Conservation (phyloP, 495 filamentous ascomycete genomes). For the Penicillium verhagenii region DNA sequence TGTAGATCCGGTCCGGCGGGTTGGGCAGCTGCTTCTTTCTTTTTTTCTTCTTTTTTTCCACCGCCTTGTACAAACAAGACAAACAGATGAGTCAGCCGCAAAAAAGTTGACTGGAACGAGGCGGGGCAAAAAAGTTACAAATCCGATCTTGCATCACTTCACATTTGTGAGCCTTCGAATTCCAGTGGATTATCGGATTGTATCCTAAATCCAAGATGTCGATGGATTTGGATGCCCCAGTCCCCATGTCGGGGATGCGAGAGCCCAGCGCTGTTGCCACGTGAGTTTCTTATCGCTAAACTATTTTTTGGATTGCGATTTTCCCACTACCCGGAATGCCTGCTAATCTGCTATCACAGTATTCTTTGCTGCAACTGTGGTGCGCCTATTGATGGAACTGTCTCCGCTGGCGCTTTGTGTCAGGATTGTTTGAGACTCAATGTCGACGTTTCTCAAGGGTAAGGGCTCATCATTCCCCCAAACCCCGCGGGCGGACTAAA, state of each 20-base stretch:
- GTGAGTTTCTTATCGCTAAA: slow-evolving; percentile 41
- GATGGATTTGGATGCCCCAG: slow-evolving; percentile 70
- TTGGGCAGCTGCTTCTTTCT: background rate
- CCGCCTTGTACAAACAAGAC: slow-evolving; percentile 28
- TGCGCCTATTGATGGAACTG: slow-evolving; percentile 88
- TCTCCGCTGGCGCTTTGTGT: slow-evolving; percentile 82
- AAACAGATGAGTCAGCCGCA: slow-evolving; percentile 29
- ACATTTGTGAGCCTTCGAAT: slow-evolving; percentile 10
- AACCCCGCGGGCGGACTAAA: background rate
- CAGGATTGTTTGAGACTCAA: slow-evolving; percentile 91
- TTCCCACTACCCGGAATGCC: slow-evolving; percentile 14
- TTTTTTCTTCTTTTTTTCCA: background rate
- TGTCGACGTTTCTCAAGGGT: slow-evolving; percentile 85
- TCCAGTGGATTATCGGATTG: slow-evolving; percentile 5
- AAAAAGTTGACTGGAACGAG: slow-evolving; percentile 15
- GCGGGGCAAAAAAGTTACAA: slow-evolving; percentile 33
- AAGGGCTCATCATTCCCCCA: background rate
- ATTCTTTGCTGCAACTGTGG: slow-evolving; percentile 97
- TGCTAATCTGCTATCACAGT: slow-evolving; percentile 41
- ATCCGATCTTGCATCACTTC: slow-evolving; percentile 12
- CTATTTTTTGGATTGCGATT: background rate
- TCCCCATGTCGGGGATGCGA: slow-evolving; percentile 51
- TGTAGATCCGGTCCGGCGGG: background rate
- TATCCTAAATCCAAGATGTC: slow-evolving; percentile 45
- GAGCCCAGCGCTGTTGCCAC: slow-evolving; percentile 52